Conservation (phyloP, 1,139 yeast species). For the Yamadazyma conglobata region DNA sequence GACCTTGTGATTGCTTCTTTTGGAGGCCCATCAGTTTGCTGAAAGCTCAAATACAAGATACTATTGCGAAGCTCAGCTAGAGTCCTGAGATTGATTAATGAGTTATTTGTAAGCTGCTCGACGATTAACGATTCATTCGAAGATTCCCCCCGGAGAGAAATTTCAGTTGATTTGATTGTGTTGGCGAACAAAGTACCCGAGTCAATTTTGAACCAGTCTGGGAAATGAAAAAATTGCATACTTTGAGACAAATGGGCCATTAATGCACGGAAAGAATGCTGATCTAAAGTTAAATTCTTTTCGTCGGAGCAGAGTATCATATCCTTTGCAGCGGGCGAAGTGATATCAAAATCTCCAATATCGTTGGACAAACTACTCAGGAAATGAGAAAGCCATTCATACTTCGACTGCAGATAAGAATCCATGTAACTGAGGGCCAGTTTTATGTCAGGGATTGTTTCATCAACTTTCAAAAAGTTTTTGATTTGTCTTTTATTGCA, state of each 20-base stretch:
- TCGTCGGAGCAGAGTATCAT: constrained; percentile 4
- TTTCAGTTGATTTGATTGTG: constrained; percentile 64
- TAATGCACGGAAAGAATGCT: constrained; percentile 27
- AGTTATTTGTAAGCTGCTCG: constrained; percentile 58
- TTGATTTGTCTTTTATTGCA: constrained; percentile 33
- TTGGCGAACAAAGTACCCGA: constrained; percentile 40
- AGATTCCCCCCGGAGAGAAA: constrained; percentile 57
- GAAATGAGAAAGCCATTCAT: constrained; percentile 28
- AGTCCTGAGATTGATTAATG: constrained; percentile 55
- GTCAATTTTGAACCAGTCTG: constrained; percentile 37
- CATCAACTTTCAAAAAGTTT: constrained; percentile 12
- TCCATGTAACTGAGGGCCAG: constrained; percentile 16
- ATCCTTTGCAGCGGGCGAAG: constrained; percentile 24
- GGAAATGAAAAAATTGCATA: constrained; percentile 37
- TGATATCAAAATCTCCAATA: constrained; percentile 21
- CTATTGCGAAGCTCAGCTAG: constrained; percentile 43
- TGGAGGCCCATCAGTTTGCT: constrained; percentile 24
- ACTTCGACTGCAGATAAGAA: constrained; percentile 16
- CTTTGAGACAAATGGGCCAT: constrained; percentile 36
- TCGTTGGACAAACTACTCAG: constrained; percentile 12
- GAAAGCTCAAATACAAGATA: constrained; percentile 28
- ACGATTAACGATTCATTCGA: constrained; percentile 41
- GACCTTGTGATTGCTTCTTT: constrained; percentile 25
- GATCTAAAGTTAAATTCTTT: constrained; percentile 15
- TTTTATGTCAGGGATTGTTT: constrained; percentile 5